Base-by-base conservation (phyloP, 352 stramenopile genomes). In the Blastocystis sp. region DNA sequence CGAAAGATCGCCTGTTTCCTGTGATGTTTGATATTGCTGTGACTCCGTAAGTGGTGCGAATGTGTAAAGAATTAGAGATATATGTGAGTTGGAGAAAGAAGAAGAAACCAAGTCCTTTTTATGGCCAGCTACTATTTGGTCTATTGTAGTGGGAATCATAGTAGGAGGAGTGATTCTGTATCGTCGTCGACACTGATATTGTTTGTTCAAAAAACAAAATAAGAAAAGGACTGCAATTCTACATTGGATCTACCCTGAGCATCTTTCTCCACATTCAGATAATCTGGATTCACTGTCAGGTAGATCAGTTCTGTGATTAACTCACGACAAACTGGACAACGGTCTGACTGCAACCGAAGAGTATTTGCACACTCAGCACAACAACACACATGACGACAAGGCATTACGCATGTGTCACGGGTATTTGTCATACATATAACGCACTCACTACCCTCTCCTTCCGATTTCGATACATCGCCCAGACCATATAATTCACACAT, bases 301-400 rank as follows among this genome's bases (percentile, higher is more conserved):
- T 90, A 79, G 34, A 76, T 41, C 34, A 90, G 39, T 47, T 90
- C 82, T n/a, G 69, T 87, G n/a, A 90, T 78, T 3, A 24, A 24
- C 24, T 66, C 76, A 20, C 88, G 62, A 45, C 88, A 91, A 45
- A 91, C 41, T 20, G 88, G 88, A 87, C 88, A 91, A 37, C 81
- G 82, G 47, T 68, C 70, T n/a, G 47, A 63, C 39, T 66, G 41
- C 41, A 63, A 24, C 11, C 62, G 56, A 39, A 91, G 47, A 39
- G 53, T 69, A 37, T 91, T 73, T 2, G 88, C 88, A 45, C 91
- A 92, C 41, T 91, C 90, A 0, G 53, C 64, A 75, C 91, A 92
- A 24, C 91, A 79, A 64, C 91, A 92, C 26, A 92, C 79, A 73
- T 92, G 91, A 63, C 89, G 55, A 88, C 90, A 92, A 13, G 90